A percentile compares a stretch with the other conserved stretches of the same genome.
Evolutionary conservation across 805 yeast genomes (phyloP).

Genomic region (Spencermartinsiella europaea): DNA sequence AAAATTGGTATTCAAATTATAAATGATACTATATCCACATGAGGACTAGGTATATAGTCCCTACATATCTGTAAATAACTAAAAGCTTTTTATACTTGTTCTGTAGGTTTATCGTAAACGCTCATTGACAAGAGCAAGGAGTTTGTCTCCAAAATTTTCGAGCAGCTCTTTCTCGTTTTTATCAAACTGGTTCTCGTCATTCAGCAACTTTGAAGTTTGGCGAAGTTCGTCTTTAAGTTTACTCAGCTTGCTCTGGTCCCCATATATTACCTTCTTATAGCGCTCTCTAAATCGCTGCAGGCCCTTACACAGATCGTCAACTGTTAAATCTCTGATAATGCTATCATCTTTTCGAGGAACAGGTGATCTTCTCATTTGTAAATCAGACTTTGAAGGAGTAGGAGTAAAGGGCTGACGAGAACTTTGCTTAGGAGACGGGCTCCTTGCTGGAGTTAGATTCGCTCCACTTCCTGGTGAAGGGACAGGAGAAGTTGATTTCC

Average conservation of each 20-base stretch:
- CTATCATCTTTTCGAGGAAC: neutral
- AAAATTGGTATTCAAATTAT: too few relatives aligned
- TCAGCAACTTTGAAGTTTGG: constrained; percentile 13
- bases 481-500: neutral
- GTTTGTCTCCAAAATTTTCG: constrained; percentile 23
- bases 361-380: neutral
- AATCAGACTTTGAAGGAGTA: neutral
- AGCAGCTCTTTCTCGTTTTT: constrained; percentile 16
- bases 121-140: constrained; percentile 13
- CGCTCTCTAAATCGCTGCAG: constrained; percentile 11
- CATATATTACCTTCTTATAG: constrained; percentile 4
- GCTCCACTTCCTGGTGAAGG: neutral
- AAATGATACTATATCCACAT: too few relatives aligned
- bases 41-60: too few relatives aligned
- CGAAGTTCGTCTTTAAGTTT: constrained; percentile 14
- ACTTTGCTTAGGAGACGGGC: constrained; percentile 2
- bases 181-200: constrained; percentile 5
- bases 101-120: neutral
- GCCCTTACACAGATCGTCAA: constrained; percentile 8
- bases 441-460: neutral
- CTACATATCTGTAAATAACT: too few relatives aligned
- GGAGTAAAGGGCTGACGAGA: neutral
- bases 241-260: constrained; percentile 10
- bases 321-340: constrained; percentile 1
- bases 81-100: too few relatives aligned